Base-by-base conservation (phyloP, 257 asterid genomes). In the Ligustrum vulgare region DNA sequence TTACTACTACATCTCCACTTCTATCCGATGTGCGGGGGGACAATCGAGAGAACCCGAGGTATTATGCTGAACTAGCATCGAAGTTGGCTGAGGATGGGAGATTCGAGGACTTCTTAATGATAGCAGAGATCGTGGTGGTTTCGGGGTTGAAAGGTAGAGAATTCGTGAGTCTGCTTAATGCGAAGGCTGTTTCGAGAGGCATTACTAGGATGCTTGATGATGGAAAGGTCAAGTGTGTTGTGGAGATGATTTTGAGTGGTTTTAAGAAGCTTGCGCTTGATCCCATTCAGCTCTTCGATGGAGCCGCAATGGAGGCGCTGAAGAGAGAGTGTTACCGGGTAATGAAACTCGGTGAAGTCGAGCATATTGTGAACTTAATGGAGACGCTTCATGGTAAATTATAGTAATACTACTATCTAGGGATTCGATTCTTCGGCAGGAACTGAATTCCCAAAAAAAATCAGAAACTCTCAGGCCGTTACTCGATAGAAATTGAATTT, bases 81-180 rank as follows among this genome's bases (percentile, higher is more conserved):
- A 89, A 89, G 82, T 88, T 92, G 71, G 93, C 92, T 1, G 86
- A 82, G 63, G 90, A 86, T 8, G 98, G 98, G 69, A 87, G 88
- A 83, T 89, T 94, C 70, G 78, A 75, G 43, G 98, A 90, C 32
- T 94, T 89, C 23, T 65, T 94, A 58, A 88, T 85, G 94, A 80
- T 94, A 41, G 84, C 84, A 22, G 97, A 94, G 74, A 86, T 82
- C 77, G 79, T 81, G 72, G 85, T 84, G 37, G 90, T 83, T 72
- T 85, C 98, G 3, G 94, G 93, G 32, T 82, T 80, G 35, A 80
- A 85, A 45, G 86, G 88, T 12, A 81, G 75, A 75, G 87, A 85
- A 2, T 88, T 92, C 23, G 13, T 72, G 32, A 78, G 79, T 0
- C 65, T 86, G 81, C 77, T 92, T 77, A 80, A 84, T 72, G 58